Evolutionary conservation across 129 eudicot species (phyloP).

Genomic region (Flaveria linearis): DNA sequence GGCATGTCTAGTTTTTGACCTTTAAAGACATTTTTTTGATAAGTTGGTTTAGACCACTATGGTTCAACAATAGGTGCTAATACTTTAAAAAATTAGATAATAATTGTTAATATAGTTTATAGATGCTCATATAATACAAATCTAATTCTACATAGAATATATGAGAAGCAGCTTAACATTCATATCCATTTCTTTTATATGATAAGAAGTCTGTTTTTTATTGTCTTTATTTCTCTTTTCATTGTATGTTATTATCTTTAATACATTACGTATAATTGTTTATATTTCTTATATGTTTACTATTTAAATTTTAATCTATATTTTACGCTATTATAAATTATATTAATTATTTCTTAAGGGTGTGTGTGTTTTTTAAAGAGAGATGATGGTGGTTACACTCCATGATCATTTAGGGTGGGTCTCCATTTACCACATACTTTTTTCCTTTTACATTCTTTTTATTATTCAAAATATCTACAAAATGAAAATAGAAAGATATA

Average conservation of each 20-base stretch:
- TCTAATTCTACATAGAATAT: too few species aligned
- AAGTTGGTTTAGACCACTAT: constrained; percentile 32
- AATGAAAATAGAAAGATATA: background rate
- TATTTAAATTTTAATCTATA: too few species aligned
- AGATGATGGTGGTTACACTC: constrained; percentile 30
- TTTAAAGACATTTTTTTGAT: constrained; percentile 25
- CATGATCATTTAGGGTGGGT: constrained; percentile 37
- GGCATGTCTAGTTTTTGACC: constrained; percentile 43
- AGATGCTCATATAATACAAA: background rate
- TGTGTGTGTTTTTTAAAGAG: constrained; percentile 13
- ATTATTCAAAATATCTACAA: background rate
- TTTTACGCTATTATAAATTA: too few species aligned
- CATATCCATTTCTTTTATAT: too few species aligned
- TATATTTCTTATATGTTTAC: too few species aligned
- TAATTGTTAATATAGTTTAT: constrained; percentile 3
- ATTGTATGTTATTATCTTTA: too few species aligned
- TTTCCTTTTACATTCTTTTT: background rate
- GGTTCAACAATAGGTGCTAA: constrained; percentile 28
- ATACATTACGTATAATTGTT: too few species aligned
- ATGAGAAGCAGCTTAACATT: too few species aligned
- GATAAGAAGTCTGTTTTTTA: too few species aligned
- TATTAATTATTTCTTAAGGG: background rate
- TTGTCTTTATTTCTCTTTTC: too few species aligned
- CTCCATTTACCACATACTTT: constrained; percentile 34
- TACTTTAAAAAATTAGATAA: constrained; percentile 4